These are phyloP conservation scores for Purpureocillium takamizusanense DNA, from an alignment of 2,329 filamentous ascomycete species.

Conservation along the genomic window DNA sequence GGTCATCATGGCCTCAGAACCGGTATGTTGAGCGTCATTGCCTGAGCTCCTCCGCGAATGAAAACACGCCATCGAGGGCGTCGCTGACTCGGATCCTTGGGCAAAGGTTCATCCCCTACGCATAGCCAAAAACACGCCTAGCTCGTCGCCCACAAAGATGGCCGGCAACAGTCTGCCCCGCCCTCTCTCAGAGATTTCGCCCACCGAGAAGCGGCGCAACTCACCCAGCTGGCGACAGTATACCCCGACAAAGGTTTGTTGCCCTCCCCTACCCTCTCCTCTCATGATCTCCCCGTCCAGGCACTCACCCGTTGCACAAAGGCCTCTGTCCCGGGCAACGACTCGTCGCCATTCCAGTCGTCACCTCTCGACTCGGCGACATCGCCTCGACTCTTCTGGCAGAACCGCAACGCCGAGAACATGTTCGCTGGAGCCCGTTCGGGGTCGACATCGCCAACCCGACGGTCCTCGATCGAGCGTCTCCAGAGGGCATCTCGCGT, in stretches of 20 bases:
- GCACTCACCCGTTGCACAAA: conserved; percentile 41
- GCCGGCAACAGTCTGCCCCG: conserved; percentile 48
- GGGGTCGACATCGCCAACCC: conserved; percentile 60
- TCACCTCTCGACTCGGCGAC: conserved; percentile 62
- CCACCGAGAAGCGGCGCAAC: conserved; percentile 78
- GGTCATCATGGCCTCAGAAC: conserved; percentile 27
- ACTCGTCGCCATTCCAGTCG: conserved; percentile 77
- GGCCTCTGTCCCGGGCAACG: conserved; percentile 52
- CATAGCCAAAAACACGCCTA: conserved; percentile 61
- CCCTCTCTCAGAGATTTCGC: conserved; percentile 82
- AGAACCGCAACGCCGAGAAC: conserved; percentile 73
- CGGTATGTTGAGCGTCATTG: conserved; percentile 21
- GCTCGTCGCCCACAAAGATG: conserved; percentile 55
- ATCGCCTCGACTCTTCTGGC: conserved; percentile 88
- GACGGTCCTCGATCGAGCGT: conserved; percentile 88
- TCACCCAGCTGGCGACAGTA: conserved; percentile 80
- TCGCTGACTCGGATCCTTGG: background rate
- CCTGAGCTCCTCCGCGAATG: conserved; percentile 3
- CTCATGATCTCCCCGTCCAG: conserved; percentile 5
- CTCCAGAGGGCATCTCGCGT: conserved; percentile 90
- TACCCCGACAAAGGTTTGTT: conserved; percentile 28
- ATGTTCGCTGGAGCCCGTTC: conserved; percentile 51
- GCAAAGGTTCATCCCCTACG: conserved; percentile 65
- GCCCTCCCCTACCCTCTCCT: background rate
- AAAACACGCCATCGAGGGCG: background rate